Conservation (phyloP, 2,329 filamentous ascomycete species). For the Hymenoscyphus occultus region DNA sequence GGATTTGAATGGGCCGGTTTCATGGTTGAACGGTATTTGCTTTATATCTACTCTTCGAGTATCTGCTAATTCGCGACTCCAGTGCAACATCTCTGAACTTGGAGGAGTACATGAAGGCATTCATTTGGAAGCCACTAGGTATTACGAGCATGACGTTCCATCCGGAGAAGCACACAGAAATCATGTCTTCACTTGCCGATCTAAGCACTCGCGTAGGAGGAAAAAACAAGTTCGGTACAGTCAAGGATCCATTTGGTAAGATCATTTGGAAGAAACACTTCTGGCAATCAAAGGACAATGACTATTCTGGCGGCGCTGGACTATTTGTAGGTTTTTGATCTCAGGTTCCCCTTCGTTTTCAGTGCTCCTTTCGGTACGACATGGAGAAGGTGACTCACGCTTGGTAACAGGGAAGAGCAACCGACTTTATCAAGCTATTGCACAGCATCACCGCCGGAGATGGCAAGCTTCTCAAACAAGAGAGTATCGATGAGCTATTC, state of each 20-base stretch:
- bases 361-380: no score
- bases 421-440: slow-evolving; percentile 12
- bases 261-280: not conserved
- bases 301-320: slow-evolving; percentile 9
- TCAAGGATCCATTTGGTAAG: slow-evolving; percentile 9
- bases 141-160: slow-evolving; percentile 21
- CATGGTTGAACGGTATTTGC: slow-evolving; percentile 9
- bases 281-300: slow-evolving; percentile 5
- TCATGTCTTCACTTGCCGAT: slow-evolving; percentile 10
- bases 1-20: slow-evolving; percentile 52
- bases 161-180: slow-evolving; percentile 12
- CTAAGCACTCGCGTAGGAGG: slow-evolving; percentile 5
- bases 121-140: slow-evolving; percentile 19
- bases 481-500: slow-evolving; percentile 62
- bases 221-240: slow-evolving; percentile 1
- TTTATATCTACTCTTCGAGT: not conserved
- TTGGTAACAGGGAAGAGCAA: not conserved
- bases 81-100: not conserved
- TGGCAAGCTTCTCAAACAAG: slow-evolving; percentile 45
- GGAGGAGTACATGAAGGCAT: slow-evolving; percentile 18
- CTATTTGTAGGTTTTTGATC: not conserved
- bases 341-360: not conserved
- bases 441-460: not conserved
- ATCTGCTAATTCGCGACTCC: not conserved
- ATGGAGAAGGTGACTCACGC: not conserved